Base-by-base conservation (phyloP, 2,329 filamentous ascomycete species). In the Thelonectria discophora region DNA sequence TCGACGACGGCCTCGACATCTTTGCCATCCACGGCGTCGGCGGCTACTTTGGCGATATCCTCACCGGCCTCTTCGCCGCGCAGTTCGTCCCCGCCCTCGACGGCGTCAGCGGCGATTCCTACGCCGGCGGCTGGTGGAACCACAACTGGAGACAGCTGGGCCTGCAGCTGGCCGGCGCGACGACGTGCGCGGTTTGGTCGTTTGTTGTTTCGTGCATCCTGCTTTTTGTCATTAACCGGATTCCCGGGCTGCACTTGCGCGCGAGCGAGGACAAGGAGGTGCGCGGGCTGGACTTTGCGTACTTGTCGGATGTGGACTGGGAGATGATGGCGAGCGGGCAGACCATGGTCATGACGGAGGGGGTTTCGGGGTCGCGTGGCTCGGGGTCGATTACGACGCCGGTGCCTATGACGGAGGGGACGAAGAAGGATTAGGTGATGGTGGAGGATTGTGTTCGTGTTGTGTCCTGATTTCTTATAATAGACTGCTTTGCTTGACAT, bases 11-110 rank as follows among this genome's bases (percentile, higher is more conserved):
- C 2, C 78, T 88, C 53, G 85, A 87, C 60, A 85, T 88, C 51
- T 88, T 87, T 62, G 84, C 84, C 30, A 81, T 88, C 27, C 86
- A 88, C 68, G 85, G 85, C 17, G 75, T 88, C 2, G 85, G 85
- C n/a, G 86, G 86, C 11, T 80, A 83, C 63, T 79, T 87, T 1
- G 86, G 85, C 15, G 81, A 84, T 34, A 77, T 88, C 49, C 69
- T 87, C 17, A 87, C 85, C 0, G 85, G 86, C 3, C 76, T 88
- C 30, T 88, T 88, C 54, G 85, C 86, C 0, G 80, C 83, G 5
- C 65, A 73, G 12, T 75, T 72, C 69, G 80, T 86, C 2, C 80
- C 81, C 2, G 79, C 80, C 7, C 78, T 87, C 13, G 85, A 87
- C 40, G 85, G 84, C 1, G 77, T 76, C 3, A 80, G 77, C 2